Conservation (phyloP, 192 early-diverging fungal species). For the Coemansia sp. region DNA sequence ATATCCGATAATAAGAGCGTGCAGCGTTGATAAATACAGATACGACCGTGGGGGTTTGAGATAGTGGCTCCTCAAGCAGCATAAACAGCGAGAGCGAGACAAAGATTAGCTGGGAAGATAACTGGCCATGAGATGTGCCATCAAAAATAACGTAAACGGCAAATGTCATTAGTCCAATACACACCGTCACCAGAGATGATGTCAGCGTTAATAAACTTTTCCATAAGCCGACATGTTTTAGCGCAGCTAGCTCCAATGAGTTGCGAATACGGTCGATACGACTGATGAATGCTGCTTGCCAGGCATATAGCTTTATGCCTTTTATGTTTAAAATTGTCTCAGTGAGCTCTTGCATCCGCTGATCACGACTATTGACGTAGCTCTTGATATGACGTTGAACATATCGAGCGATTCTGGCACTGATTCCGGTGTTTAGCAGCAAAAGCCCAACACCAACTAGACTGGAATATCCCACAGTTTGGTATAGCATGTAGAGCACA, state of each 20-base stretch:
- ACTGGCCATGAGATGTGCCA: conserved; percentile 45
- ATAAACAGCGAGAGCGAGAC: conserved; percentile 88
- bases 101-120: conserved; percentile 74
- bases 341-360: conserved; percentile 57
- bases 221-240: conserved; percentile 73
- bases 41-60: conserved; percentile 79
- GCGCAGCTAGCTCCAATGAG: conserved; percentile 70
- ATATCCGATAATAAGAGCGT: conserved; percentile 77
- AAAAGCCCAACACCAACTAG: conserved; percentile 17
- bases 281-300: conserved; percentile 59
- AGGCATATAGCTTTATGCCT: conserved; percentile 63
- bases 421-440: conserved; percentile 6
- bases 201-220: conserved; percentile 69
- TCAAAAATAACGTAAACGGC: conserved; percentile 66
- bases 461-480: conserved; percentile 22
- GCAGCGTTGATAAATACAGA: conserved; percentile 70
- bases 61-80: conserved; percentile 82
- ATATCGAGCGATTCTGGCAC: conserved; percentile 59
- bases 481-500: conserved; percentile 21
- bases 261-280: conserved; percentile 60
- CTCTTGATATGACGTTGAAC: conserved; percentile 18
- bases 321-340: conserved; percentile 57
- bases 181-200: conserved; percentile 80
- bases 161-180: conserved; percentile 83
- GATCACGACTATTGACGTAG: conserved; percentile 46